Base-by-base conservation (phyloP, 108 stramenopile species). In the Cylindrotheca fusiformis region DNA sequence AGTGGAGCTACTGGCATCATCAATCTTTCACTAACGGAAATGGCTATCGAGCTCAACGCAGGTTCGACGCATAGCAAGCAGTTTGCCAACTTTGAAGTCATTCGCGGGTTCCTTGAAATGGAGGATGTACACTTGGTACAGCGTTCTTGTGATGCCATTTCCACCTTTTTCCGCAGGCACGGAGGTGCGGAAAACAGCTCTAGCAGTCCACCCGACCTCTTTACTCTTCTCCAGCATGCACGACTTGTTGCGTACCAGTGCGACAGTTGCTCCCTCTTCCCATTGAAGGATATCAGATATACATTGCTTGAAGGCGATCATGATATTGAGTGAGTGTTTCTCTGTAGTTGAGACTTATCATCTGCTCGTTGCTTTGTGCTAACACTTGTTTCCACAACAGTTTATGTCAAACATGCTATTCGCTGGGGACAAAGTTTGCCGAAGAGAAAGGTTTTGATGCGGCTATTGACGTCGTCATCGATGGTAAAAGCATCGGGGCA, bases 251-350 rank as follows among this genome's bases (percentile, higher is more conserved):
- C 79, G 0, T 86, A 88, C 62, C 75, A 84, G 64, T 93, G 91
- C 36, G 91, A 89, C 69, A 72, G 83, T 36, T 93, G 91, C 67
- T 52, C 65, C 8, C 29, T 64, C 0, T 84, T 78, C 45, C 91
- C 91, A 1, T 86, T 93, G 41, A 81, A 64, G 49, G 74, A 68
- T 19, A 58, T 63, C 19, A 58, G 87, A 5, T 92, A 77, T 46
- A 79, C 82, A 25, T 46, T 88, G 24, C 58, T 71, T 55, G 83
- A 72, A 66, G 83, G 66, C 28, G 79, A 77, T 20, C 52, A 78
- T 32, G 90, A 85, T 56, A 78, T 84, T 23, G 76, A 83, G 71
- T 72, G 53, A 58, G 71, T 72, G 32, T 6, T 33, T 4, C 32
- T 44, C 6, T 32, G 18, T 20, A 10, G 6, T 3, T 19, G 5